These are phyloP conservation scores for Ustilago cynodontis DNA, from an alignment of 1,284 basidiomycete genomes.

Conservation along the genomic window DNA sequence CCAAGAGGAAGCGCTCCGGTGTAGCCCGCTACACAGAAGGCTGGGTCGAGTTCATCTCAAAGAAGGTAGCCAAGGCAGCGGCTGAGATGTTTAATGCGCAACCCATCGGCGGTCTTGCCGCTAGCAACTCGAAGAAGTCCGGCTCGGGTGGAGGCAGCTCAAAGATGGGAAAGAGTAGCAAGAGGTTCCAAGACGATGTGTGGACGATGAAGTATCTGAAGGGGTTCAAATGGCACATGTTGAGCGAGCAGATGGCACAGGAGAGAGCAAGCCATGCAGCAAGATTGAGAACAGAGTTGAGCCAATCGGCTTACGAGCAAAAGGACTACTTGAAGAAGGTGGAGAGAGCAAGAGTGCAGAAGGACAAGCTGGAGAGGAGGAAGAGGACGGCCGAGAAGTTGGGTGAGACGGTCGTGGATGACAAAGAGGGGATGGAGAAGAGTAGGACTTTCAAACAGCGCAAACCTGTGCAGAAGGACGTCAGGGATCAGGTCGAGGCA, in stretches of 20 bases:
- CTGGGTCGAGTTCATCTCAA: conserved; percentile 98
- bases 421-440: conserved; percentile 38
- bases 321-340: conserved; percentile 94
- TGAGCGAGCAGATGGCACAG: conserved; percentile 97
- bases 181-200: conserved; percentile 88
- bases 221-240: conserved; percentile 98
- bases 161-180: conserved; percentile 54
- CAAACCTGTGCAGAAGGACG: conserved; percentile 58
- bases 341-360: conserved; percentile 89
- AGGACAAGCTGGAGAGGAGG: conserved; percentile 81
- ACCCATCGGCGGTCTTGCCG: conserved; percentile 76
- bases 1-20: conserved; percentile 40
- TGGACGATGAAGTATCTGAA: conserved; percentile 99
- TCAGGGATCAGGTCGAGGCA: conserved; percentile 55
- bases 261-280: conserved; percentile 90
- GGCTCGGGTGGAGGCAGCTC: conserved; percentile 51
- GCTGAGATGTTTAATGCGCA: conserved; percentile 97
- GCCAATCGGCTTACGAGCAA: conserved; percentile 89
- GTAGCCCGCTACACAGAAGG: conserved; percentile 90
- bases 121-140: conserved; percentile 46
- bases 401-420: conserved; percentile 24
- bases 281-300: conserved; percentile 89
- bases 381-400: conserved; percentile 42
- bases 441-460: conserved; percentile 63
- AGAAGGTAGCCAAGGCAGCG: conserved; percentile 87